A percentile compares a stretch with the other conserved stretches of the same genome.
Evolutionary conservation across 148 eudicot species (phyloP).

Genomic region (Diospyros kaki): DNA sequence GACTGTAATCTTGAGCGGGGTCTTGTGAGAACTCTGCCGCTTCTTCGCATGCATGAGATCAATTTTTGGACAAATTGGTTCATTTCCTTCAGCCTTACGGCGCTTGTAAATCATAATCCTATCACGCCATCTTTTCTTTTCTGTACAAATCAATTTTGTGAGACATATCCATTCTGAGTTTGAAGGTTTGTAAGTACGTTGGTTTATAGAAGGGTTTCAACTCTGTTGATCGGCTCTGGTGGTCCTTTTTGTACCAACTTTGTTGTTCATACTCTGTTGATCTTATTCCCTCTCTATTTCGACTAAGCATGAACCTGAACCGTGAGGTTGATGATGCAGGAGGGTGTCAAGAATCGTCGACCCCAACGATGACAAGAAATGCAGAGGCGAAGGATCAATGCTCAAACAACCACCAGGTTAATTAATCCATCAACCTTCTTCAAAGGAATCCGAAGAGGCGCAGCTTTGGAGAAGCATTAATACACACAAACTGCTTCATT

Average conservation of each 20-base stretch:
- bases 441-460: not conserved
- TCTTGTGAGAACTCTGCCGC: not conserved
- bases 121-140: not conserved
- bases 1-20: not conserved
- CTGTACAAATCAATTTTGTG: not conserved
- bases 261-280: not conserved
- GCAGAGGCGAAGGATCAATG: not conserved
- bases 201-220: too few species aligned
- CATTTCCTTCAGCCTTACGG: not conserved
- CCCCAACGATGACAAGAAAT: too few species aligned
- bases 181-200: not conserved
- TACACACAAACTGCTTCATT: slow-evolving; percentile 7
- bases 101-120: not conserved
- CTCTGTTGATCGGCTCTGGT: not conserved
- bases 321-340: slow-evolving; percentile 13
- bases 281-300: not conserved
- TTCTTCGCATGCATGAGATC: not conserved
- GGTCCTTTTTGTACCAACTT: not conserved
- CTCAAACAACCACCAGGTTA: not conserved
- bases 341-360: not conserved
- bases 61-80: not conserved
- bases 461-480: not conserved
- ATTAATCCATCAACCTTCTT: not conserved
- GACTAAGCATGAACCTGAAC: not conserved
- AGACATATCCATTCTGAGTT: not conserved